phyloP scores from a whole-genome alignment of 345 rosid species.

The Draba incana region DNA sequence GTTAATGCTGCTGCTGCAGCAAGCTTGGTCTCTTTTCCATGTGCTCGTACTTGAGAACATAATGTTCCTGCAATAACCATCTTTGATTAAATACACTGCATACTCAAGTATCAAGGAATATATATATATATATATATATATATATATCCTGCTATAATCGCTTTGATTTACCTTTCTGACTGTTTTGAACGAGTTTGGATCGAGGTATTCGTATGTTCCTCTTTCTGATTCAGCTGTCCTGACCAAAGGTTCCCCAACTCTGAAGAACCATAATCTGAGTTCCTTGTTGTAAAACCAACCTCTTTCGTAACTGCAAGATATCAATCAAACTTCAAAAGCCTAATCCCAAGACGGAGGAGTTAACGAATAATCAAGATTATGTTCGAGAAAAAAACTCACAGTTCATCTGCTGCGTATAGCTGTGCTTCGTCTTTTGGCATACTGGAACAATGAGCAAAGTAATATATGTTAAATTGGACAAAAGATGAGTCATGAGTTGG shows the following conservation, averaged over 20 bases:
- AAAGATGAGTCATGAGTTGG: slow-evolving; percentile 2
- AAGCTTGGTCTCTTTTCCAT: slow-evolving; percentile 90
- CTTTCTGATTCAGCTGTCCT: slow-evolving; percentile 72
- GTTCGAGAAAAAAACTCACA: slow-evolving; percentile 57
- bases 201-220: slow-evolving; percentile 88
- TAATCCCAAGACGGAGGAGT: background rate
- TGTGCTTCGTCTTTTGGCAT: slow-evolving; percentile 99
- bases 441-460: slow-evolving; percentile 48
- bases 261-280: slow-evolving; percentile 71
- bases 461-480: slow-evolving; percentile 4
- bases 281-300: slow-evolving; percentile 98
- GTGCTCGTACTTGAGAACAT: slow-evolving; percentile 71
- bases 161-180: slow-evolving; percentile 65
- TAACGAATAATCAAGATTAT: slow-evolving; percentile 18
- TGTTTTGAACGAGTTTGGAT: slow-evolving; percentile 73
- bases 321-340: slow-evolving; percentile 12
- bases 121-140: no score
- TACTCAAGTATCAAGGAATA: background rate
- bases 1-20: slow-evolving; percentile 82
- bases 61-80: slow-evolving; percentile 68
- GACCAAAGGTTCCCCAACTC: slow-evolving; percentile 86
- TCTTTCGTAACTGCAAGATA: slow-evolving; percentile 68
- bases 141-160: slow-evolving; percentile 4
- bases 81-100: background rate
- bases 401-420: slow-evolving; percentile 88